Percentiles rank a stretch among this genome's conserved stretches.
phyloP scores from a whole-genome alignment of 139 green algal genomes.

The Astrephomene gubernaculifera region DNA sequence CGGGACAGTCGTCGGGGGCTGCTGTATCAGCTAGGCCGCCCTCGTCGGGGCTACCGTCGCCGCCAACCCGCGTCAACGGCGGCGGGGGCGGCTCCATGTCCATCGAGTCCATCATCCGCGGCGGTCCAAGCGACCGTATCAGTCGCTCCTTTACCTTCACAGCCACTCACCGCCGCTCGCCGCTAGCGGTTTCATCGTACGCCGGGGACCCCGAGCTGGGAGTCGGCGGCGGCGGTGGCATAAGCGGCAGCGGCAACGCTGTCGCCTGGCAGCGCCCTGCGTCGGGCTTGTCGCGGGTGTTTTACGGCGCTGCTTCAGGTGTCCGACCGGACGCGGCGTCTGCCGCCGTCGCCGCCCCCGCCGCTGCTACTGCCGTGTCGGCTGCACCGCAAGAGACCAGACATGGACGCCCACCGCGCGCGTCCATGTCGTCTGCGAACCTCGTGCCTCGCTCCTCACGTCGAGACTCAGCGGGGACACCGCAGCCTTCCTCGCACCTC shows the following conservation, averaged over 20 bases:
- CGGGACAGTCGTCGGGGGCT: too few species aligned
- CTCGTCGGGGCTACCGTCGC: slow-evolving; percentile 8
- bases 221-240: neutral
- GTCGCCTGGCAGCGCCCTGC: neutral
- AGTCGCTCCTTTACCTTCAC: slow-evolving; percentile 36
- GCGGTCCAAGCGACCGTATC: neutral
- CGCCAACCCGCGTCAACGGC: neutral
- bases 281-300: neutral
- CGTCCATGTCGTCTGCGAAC: too few species aligned
- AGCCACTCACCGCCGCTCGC: slow-evolving; percentile 27
- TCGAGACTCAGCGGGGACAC: too few species aligned
- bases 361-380: neutral
- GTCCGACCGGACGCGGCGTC: neutral
- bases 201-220: slow-evolving; percentile 24
- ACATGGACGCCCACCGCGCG: too few species aligned
- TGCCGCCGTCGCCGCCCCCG: neutral
- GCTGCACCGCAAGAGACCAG: too few species aligned
- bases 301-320: slow-evolving; percentile 1
- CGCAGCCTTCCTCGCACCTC: too few species aligned
- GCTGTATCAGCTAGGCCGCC: neutral
- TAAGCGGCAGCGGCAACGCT: neutral
- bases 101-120: slow-evolving; percentile 10
- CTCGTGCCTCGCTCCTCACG: too few species aligned
- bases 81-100: neutral
- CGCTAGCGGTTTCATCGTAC: slow-evolving; percentile 29